Evolutionary conservation across 2,329 filamentous ascomycete species (phyloP), one percentile per base, ranked within the genome.

Genomic region (Stromatinia cepivora): DNA sequence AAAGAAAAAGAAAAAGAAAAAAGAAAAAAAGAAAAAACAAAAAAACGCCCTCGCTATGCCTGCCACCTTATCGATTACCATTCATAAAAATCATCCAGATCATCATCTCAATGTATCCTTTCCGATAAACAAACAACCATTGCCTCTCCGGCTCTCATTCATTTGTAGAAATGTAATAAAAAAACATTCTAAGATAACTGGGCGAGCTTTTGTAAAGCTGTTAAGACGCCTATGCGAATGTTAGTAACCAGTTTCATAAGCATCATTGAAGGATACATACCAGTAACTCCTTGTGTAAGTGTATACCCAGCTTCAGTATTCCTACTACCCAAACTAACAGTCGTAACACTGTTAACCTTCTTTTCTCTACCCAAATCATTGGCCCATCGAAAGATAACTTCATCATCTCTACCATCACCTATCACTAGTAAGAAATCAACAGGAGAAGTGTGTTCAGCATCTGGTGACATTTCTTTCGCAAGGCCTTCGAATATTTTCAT

Each of bases 301-400:
- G 94, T 97, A 1, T 90, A 88, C 61, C 87, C 89, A 10, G 94
- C 94, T 79, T 97, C 91, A 0, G 94, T 97, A 80, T 94, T 97
- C 72, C 93, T 87, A 77, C 86, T 92, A 64, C 94, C 93, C 48
- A 98, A 83, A 73, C 92, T 96, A 31, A 97, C 93, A 2, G 94
- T 97, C 71, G 91, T 88, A 5, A 95, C 92, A 68, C 92, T 85
- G 63, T 88, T 81, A 56, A 93, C 84, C 3, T 81, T 81, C 25
- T 85, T 84, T 11, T 85, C 81, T 4, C 85, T 84, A 31, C 84
- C 84, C 15, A 97, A 82, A 62, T 87, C 84, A 80, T 97, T 97
- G 25, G 94, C 95, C 94, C 95, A 98, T 72, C 90, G 90, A 82
- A 97, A 98, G 28, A 97, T 91, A 75, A 92, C 91, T 78, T 98